Evolutionary conservation across 805 yeast species (phyloP), one percentile per base, ranked within the genome.

Genomic region (Wickerhamomyces queroliae): DNA sequence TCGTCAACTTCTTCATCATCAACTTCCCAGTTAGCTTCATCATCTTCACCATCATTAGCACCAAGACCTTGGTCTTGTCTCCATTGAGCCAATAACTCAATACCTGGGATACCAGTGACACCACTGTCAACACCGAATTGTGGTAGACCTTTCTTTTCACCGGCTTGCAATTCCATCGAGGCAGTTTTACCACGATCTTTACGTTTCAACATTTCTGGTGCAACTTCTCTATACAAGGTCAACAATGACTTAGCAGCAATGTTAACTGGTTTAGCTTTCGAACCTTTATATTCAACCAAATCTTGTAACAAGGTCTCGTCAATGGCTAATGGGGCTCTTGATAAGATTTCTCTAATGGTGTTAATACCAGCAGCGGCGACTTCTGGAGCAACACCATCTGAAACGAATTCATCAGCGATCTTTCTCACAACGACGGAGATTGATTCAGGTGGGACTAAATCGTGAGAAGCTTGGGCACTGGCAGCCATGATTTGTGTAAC

Each of bases 311-410:
- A 67, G 2, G 90, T 78, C 39, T 84, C 81, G 38, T 89, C 97
- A 52, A 93, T 89, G 20, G 98, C 96, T 48, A 91, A 70, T 13
- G 99, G 97, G 10, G 95, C 95, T 70, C 99, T 81, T 2, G 96
- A 64, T 47, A 90, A 72, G 42, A 93, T 88, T 63, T 93, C 99
- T 52, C 98, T 74, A 43, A 91, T 91, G 3, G 98, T 86, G 62
- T 93, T 93, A 49, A 93, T 73, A 55, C 99, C 99, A 5, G 98
- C 98, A 38, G 97, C 89, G 5, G 97, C 97, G 39, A 90, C 99
- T 64, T 93, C 96, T 25, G 95, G 80, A 13, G 97, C 89, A 29
- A 93, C 99, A 72, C 99, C 99, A 57, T 93, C 98, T 49, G 95
- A 84, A 20, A 93, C 96, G 55, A 93, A 93, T 64, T 93, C 99